Conservation (phyloP, 2,329 filamentous ascomycete genomes). For the Talaromyces sp. region DNA sequence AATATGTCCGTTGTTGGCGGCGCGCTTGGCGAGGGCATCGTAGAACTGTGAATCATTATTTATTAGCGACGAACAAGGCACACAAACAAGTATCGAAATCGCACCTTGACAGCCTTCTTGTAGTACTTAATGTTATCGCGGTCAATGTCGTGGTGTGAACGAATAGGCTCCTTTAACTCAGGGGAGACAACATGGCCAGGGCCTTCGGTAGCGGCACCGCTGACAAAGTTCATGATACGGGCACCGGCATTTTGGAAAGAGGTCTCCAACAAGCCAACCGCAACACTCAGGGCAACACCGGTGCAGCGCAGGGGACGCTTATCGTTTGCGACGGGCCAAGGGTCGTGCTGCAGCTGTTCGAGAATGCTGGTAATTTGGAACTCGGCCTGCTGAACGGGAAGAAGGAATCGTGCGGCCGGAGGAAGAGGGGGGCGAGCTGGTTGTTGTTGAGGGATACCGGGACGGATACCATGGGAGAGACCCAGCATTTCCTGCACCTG, state of each 20-base stretch:
- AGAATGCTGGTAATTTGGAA: conserved; percentile 96
- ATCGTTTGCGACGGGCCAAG: conserved; percentile 95
- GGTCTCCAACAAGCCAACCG: conserved; percentile 86
- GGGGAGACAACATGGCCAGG: conserved; percentile 96
- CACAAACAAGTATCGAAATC: conserved; percentile 24
- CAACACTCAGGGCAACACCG: conserved; percentile 93
- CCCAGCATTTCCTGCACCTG: conserved; percentile 99
- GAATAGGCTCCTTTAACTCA: conserved; percentile 92
- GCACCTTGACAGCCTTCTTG: conserved; percentile 94
- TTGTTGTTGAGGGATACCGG: conserved; percentile 62
- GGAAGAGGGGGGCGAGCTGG: conserved; percentile 76
- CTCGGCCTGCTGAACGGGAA: conserved; percentile 93
- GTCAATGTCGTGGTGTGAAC: conserved; percentile 98
- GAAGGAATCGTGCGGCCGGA: conserved; percentile 83
- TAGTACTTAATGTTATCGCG: conserved; percentile 99
- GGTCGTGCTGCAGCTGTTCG: conserved; percentile 93
- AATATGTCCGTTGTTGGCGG: conserved; percentile 94
- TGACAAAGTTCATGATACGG: conserved; percentile 95
- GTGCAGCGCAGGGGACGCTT: conserved; percentile 88
- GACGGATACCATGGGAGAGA: conserved; percentile 70
- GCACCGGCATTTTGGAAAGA: conserved; percentile 95
- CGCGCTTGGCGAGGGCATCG: conserved; percentile 88
- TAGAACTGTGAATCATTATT: conserved; percentile 69
- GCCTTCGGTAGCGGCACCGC: conserved; percentile 91
- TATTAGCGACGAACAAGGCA: conserved; percentile 12